Percentiles rank a stretch among this genome's conserved stretches.
Evolutionary conservation across 2,329 filamentous ascomycete species (phyloP).

Genomic region (Beauveria sp.): DNA sequence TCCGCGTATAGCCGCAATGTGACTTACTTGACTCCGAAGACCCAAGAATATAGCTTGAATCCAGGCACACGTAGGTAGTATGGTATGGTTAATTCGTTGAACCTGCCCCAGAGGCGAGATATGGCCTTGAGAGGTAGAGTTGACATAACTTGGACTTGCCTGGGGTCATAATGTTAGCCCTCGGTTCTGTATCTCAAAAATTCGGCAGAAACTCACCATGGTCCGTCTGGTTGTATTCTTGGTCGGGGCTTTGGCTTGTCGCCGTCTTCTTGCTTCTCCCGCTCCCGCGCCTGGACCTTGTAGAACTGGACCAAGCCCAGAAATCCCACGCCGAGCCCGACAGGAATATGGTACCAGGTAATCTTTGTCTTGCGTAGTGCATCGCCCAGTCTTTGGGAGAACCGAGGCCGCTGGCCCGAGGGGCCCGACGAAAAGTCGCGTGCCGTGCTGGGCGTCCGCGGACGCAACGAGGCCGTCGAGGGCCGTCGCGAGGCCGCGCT

Average conservation of each 20-base stretch:
- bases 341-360: constrained; percentile 85
- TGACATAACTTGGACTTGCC: constrained; percentile 89
- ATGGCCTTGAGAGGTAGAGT: constrained; percentile 85
- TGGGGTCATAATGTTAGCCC: constrained; percentile 17
- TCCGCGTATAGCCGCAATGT: neutral
- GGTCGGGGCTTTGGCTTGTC: constrained; percentile 38
- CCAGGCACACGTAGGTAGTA: constrained; percentile 83
- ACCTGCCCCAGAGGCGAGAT: constrained; percentile 80
- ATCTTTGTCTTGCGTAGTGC: constrained; percentile 49
- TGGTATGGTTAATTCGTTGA: constrained; percentile 84
- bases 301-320: constrained; percentile 79
- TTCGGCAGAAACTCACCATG: constrained; percentile 50
- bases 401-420: constrained; percentile 36
- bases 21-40: constrained; percentile 75
- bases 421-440: constrained; percentile 29
- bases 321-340: constrained; percentile 78
- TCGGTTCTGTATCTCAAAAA: neutral
- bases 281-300: constrained; percentile 55
- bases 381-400: constrained; percentile 43
- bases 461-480: constrained; percentile 19
- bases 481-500: constrained; percentile 19
- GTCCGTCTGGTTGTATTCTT: constrained; percentile 71
- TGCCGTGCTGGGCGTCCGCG: constrained; percentile 13
- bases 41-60: constrained; percentile 83
- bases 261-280: constrained; percentile 38